phyloP scores from a whole-genome alignment of 306 rosid species.

The Medicago ruthenica region DNA sequence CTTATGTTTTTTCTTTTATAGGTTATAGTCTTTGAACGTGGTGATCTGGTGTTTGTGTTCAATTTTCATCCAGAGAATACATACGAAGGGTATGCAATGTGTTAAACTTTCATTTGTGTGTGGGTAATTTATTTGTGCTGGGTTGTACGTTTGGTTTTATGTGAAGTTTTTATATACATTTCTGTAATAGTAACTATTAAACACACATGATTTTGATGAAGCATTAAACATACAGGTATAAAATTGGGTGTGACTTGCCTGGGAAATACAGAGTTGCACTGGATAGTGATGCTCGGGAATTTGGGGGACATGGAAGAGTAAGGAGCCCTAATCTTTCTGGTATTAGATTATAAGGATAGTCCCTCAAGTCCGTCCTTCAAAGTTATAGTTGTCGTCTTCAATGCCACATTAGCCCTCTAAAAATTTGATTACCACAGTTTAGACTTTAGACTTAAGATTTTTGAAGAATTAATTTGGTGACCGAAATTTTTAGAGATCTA shows the following conservation, averaged over 20 bases:
- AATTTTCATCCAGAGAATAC: constrained; percentile 87
- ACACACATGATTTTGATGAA: constrained; percentile 41
- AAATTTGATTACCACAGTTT: neutral
- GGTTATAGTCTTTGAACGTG: constrained; percentile 95
- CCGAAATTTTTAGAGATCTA: neutral
- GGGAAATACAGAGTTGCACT: constrained; percentile 96
- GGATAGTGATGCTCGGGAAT: constrained; percentile 82
- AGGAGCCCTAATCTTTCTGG: constrained; percentile 48
- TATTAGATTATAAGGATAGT: neutral
- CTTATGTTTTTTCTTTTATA: constrained; percentile 44
- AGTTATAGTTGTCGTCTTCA: neutral
- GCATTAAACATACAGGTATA: constrained; percentile 66
- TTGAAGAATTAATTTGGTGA: neutral
- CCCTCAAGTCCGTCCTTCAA: constrained; percentile 4
- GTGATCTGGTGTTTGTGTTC: constrained; percentile 89
- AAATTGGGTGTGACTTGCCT: constrained; percentile 97
- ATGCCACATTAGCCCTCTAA: neutral
- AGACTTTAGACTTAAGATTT: neutral
- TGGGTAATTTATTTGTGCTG: constrained; percentile 8
- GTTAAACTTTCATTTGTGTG: constrained; percentile 33
- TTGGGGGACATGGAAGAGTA: constrained; percentile 97
- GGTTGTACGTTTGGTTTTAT: constrained; percentile 27
- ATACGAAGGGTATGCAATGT: constrained; percentile 73
- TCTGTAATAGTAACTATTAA: constrained; percentile 4
- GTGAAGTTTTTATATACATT: constrained; percentile 24